Conservation (phyloP, 2,329 filamentous ascomycete genomes). For the Chaetomium sp. region DNA sequence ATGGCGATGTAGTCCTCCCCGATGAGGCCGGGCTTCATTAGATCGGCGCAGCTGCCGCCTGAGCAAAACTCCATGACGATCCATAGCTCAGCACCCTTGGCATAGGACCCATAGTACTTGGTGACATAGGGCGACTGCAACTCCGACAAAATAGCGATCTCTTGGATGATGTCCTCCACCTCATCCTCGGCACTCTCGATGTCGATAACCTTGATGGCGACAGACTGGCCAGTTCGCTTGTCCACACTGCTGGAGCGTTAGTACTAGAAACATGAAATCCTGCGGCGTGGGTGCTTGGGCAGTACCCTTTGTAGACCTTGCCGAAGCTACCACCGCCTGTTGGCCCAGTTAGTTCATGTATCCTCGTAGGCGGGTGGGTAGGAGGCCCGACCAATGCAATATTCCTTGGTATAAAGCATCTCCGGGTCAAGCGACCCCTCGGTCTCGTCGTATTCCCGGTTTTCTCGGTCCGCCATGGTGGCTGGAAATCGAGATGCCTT, state of each 20-base stretch:
- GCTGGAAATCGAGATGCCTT: neutral
- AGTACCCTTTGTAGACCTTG: conserved; percentile 95
- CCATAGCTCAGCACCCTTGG: conserved; percentile 95
- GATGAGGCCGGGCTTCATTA: conserved; percentile 91
- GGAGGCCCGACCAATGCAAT: conserved; percentile 70
- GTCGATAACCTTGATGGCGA: conserved; percentile 98
- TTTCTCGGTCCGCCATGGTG: conserved; percentile 51
- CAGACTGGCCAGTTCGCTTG: conserved; percentile 87
- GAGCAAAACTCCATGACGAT: conserved; percentile 99
- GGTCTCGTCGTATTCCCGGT: conserved; percentile 49
- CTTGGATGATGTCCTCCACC: conserved; percentile 98
- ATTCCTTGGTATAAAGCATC: conserved; percentile 89
- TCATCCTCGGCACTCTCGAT: conserved; percentile 99
- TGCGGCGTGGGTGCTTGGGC: neutral
- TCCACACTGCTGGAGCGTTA: conserved; percentile 67
- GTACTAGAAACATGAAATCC: neutral
- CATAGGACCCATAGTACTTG: conserved; percentile 95
- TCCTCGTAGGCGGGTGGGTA: neutral
- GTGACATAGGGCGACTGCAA: conserved; percentile 96
- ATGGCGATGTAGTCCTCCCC: conserved; percentile 97
- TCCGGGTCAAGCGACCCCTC: conserved; percentile 76
- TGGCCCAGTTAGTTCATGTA: conserved; percentile 33
- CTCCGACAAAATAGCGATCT: conserved; percentile 96
- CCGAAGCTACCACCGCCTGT: conserved; percentile 94
- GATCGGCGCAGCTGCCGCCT: conserved; percentile 90